Evolutionary conservation across 768 basidiomycete genomes (phyloP), one percentile per base, ranked within the genome.

Genomic region (Podaxis sp.): DNA sequence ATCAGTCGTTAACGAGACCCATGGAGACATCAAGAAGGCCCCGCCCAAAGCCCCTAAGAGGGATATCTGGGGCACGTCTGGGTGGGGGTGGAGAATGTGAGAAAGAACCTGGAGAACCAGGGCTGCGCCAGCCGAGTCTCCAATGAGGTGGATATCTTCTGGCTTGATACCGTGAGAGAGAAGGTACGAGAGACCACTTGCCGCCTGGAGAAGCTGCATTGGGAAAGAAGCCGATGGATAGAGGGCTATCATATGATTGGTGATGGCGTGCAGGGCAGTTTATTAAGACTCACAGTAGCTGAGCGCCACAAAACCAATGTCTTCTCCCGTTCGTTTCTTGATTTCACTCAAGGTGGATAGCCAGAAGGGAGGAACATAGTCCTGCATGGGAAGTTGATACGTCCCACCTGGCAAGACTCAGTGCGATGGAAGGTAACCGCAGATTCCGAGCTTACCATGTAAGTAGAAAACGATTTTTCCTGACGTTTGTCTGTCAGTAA

Each of bases 61-160:
- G 2, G 63, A 52, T 17, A 77, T 39, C 28, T 63, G 66, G 2
- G 73, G 72, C 9, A 77, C 60, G 30, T 59, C 66, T 3, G 68
- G 59, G 7, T 75, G 59, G 2, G 80, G 79, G 52, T 78, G 78
- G 2, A 79, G 68, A 28, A 76, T 65, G 57, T 78, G 75, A 2
- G 75, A 75, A 26, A 80, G 46, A 44, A 78, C 62, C 62, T 76
- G 75, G 30, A 77, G 67, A 33, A 75, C 66, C 28, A 80, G 70
- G 51, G 75, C 74, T 0, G 67, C 77, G 11, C 80, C 80, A 9
- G 80, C 80, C 9, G 79, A 80, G 65, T 80, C 79, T 24, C 77
- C 76, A 5, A 71, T 72, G 12, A 80, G 59, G 51, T 74, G 69
- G 19, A 79, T 66, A 64, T 78, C 70, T 40, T 66, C 62, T 5